These are phyloP conservation scores for Podaxis rugospora DNA, from an alignment of 768 basidiomycete species.

Conservation along the genomic window DNA sequence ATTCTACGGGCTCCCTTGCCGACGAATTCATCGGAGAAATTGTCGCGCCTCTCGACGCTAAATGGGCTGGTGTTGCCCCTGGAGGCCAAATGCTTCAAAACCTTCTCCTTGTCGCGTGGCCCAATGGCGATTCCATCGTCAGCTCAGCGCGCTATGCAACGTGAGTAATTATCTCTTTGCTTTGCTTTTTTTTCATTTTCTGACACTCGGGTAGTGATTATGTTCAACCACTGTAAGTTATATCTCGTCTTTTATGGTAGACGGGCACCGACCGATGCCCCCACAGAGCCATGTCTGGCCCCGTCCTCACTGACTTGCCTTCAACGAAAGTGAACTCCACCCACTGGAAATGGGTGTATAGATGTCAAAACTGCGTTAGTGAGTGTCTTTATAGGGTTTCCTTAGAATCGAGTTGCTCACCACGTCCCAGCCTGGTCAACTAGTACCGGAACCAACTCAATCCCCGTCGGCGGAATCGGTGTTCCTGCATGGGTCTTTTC, in stretches of 20 bases:
- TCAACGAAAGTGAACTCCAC: slow-evolving; percentile 50
- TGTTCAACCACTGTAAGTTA: slow-evolving; percentile 30
- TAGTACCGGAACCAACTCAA: slow-evolving; percentile 28
- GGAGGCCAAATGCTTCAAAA: slow-evolving; percentile 52
- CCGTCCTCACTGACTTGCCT: slow-evolving; percentile 43
- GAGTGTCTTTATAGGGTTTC: slow-evolving; percentile 16
- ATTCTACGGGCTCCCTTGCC: slow-evolving; percentile 30
- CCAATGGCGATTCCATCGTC: slow-evolving; percentile 49
- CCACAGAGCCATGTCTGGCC: slow-evolving; percentile 25
- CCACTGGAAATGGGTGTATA: slow-evolving; percentile 66
- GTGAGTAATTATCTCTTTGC: slow-evolving; percentile 29
- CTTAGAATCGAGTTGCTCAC: neutral
- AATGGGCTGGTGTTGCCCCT: slow-evolving; percentile 54
- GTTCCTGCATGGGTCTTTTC: slow-evolving; percentile 52
- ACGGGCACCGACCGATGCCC: neutral
- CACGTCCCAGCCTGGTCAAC: slow-evolving; percentile 32
- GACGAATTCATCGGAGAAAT: slow-evolving; percentile 63
- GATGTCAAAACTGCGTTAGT: slow-evolving; percentile 65
- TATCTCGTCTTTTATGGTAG: neutral
- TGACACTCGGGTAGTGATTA: slow-evolving; percentile 26
- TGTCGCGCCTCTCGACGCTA: slow-evolving; percentile 45
- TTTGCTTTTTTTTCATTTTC: neutral
- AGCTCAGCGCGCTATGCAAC: slow-evolving; percentile 48
- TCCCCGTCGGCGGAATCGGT: slow-evolving; percentile 29
- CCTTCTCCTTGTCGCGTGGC: slow-evolving; percentile 59